phyloP scores from a whole-genome alignment of 148 eudicot species.

The Rhododendron ferrugineum region DNA sequence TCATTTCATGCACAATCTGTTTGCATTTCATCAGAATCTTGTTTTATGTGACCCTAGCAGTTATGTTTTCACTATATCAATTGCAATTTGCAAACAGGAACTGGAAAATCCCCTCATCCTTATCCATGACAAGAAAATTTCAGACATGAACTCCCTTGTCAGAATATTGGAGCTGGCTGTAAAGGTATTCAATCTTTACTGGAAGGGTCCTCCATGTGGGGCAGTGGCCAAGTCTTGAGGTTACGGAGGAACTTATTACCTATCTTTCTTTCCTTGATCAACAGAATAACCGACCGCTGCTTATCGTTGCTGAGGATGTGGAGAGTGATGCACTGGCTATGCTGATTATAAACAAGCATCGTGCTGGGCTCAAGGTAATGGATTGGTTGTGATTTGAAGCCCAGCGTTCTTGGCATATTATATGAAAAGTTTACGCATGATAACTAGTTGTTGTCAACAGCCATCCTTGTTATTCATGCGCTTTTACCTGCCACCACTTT shows the following conservation, averaged over 20 bases:
- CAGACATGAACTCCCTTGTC: constrained; percentile 57
- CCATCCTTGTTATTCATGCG: not conserved
- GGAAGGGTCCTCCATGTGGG: constrained; percentile 6
- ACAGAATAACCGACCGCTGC: constrained; percentile 61
- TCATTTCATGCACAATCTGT: not conserved
- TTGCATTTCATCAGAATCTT: not conserved
- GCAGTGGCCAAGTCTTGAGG: constrained; percentile 2
- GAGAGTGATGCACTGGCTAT: constrained; percentile 73
- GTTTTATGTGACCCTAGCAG: not conserved
- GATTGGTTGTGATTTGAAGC: constrained; percentile 5
- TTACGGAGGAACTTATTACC: not conserved
- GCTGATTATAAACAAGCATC: constrained; percentile 86
- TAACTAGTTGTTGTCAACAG: not conserved
- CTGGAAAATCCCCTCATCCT: constrained; percentile 80
- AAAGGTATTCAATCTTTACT: constrained; percentile 39
- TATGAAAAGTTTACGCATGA: not conserved
- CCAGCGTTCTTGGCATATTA: not conserved
- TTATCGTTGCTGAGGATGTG: constrained; percentile 91
- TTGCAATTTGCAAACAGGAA: constrained; percentile 48
- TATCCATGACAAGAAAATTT: constrained; percentile 87
- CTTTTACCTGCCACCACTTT: not conserved
- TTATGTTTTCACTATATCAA: constrained; percentile 8
- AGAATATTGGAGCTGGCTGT: constrained; percentile 77
- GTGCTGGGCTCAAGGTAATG: constrained; percentile 76
- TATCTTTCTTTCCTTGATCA: constrained; percentile 10